A percentile compares a stretch with the other conserved stretches of the same genome.
These are phyloP conservation scores for Cordyceps fumosorosea DNA, from an alignment of 2,329 filamentous ascomycete species.

Conservation along the genomic window DNA sequence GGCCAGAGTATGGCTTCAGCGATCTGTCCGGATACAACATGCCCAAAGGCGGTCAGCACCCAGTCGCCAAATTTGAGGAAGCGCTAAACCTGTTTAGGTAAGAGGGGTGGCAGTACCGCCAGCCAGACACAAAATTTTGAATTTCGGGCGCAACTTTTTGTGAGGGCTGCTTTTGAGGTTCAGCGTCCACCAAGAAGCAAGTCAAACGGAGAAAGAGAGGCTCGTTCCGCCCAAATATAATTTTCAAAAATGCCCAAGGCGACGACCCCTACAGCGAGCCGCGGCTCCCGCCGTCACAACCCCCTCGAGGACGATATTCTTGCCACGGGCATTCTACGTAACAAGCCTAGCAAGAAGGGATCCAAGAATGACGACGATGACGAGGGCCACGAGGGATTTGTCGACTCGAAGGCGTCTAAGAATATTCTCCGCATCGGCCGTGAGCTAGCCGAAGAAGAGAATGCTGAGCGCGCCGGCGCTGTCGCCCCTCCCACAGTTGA, in stretches of 20 bases:
- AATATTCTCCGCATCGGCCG: constrained; percentile 87
- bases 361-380: constrained; percentile 50
- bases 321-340: constrained; percentile 62
- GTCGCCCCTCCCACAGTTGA: constrained; percentile 38
- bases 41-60: constrained; percentile 27
- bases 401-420: constrained; percentile 81
- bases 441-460: constrained; percentile 78
- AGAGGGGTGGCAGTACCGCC: constrained; percentile 30
- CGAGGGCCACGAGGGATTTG: constrained; percentile 61
- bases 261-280: constrained; percentile 49
- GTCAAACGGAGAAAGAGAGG: neutral
- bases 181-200: constrained; percentile 4
- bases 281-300: constrained; percentile 68
- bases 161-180: neutral
- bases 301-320: constrained; percentile 85
- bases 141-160: constrained; percentile 12
- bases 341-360: constrained; percentile 66
- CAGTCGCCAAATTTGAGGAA: too few species aligned
- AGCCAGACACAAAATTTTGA: constrained; percentile 18
- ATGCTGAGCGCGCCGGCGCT: constrained; percentile 32
- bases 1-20: neutral
- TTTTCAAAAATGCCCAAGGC: constrained; percentile 71
- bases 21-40: neutral
- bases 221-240: neutral
- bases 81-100: constrained; percentile 24